Evolutionary conservation across 2,329 filamentous ascomycete species (phyloP).

Genomic region (Diaporthe citrichinensis): DNA sequence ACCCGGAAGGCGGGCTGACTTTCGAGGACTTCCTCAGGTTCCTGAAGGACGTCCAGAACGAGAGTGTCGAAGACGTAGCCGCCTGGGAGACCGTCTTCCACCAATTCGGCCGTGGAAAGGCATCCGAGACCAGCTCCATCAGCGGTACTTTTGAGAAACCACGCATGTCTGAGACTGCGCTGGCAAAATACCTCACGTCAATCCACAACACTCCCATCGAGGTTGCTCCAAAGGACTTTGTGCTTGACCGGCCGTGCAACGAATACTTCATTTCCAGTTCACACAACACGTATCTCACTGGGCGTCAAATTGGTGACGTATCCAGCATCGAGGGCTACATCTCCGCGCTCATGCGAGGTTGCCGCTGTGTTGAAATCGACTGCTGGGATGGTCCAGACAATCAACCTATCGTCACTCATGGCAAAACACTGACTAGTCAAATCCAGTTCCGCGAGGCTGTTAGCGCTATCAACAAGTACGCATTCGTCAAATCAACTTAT

Average conservation of each 20-base stretch:
- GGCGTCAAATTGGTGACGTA: slow-evolving; percentile 88
- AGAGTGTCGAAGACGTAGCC: slow-evolving; percentile 78
- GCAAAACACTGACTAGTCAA: slow-evolving; percentile 87
- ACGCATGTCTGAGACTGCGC: slow-evolving; percentile 82
- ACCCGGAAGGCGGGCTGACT: slow-evolving; percentile 76
- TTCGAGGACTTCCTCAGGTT: slow-evolving; percentile 82
- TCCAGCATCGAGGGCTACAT: slow-evolving; percentile 98
- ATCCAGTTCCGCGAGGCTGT: slow-evolving; percentile 94
- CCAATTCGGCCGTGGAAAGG: slow-evolving; percentile 71
- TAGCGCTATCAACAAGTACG: slow-evolving; percentile 93
- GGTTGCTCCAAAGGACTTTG: slow-evolving; percentile 71
- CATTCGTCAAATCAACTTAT: slow-evolving; percentile 88
- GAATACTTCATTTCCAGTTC: slow-evolving; percentile 99
- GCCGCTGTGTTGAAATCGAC: slow-evolving; percentile 96
- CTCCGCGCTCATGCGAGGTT: slow-evolving; percentile 86
- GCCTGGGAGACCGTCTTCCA: slow-evolving; percentile 81
- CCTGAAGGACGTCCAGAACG: slow-evolving; percentile 78
- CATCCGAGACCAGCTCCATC: slow-evolving; percentile 33
- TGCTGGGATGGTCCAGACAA: slow-evolving; percentile 96
- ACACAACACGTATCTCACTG: slow-evolving; percentile 96
- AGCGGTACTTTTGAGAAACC: slow-evolving; percentile 62
- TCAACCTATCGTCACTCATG: slow-evolving; percentile 91
- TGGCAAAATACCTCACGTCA: slow-evolving; percentile 84
- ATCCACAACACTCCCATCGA: slow-evolving; percentile 78
- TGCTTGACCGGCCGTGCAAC: slow-evolving; percentile 87